A percentile compares a stretch with the other conserved stretches of the same genome.
phyloP scores from a whole-genome alignment of 2,329 filamentous ascomycete genomes.

The Calonectria pteridis region DNA sequence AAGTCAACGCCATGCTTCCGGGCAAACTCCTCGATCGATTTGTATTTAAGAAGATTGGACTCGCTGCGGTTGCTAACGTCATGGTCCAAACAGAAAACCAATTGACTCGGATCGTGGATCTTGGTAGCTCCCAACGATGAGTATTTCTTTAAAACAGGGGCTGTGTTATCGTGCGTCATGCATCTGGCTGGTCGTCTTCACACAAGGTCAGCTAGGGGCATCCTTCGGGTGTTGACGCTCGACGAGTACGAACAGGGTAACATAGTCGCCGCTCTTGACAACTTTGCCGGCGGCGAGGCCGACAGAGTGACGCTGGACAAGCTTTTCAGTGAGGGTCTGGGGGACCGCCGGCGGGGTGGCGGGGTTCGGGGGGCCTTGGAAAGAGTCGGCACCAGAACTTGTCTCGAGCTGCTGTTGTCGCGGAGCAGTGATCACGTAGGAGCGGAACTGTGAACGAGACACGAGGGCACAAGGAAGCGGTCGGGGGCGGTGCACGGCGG shows the following conservation, averaged over 20 bases:
- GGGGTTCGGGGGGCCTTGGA: constrained; percentile 57
- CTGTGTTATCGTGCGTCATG: constrained; percentile 91
- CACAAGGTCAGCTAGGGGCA: background rate
- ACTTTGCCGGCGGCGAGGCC: constrained; percentile 80
- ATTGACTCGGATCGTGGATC: constrained; percentile 77
- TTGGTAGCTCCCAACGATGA: constrained; percentile 82
- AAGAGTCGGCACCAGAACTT: constrained; percentile 53
- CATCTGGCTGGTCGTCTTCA: constrained; percentile 51
- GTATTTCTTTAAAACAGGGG: constrained; percentile 81
- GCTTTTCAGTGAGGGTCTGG: constrained; percentile 94
- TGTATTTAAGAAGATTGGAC: constrained; percentile 85
- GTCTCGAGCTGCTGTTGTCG: constrained; percentile 65
- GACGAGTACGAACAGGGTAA: constrained; percentile 67
- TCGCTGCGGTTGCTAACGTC: constrained; percentile 88
- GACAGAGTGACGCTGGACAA: constrained; percentile 85
- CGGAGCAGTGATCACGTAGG: constrained; percentile 29
- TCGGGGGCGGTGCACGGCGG: constrained; percentile 26
- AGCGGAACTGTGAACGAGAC: constrained; percentile 27
- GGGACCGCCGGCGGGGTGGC: constrained; percentile 57
- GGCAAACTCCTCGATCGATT: constrained; percentile 85
- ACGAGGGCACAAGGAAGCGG: constrained; percentile 14
- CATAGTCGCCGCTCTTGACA: constrained; percentile 86
- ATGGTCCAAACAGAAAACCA: constrained; percentile 89
- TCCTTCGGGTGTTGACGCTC: background rate
- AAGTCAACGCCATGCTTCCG: constrained; percentile 81